Evolutionary conservation across 73 alveolate genomes (phyloP), one percentile per base, ranked within the genome.

Genomic region (Uronychia binucleata): DNA sequence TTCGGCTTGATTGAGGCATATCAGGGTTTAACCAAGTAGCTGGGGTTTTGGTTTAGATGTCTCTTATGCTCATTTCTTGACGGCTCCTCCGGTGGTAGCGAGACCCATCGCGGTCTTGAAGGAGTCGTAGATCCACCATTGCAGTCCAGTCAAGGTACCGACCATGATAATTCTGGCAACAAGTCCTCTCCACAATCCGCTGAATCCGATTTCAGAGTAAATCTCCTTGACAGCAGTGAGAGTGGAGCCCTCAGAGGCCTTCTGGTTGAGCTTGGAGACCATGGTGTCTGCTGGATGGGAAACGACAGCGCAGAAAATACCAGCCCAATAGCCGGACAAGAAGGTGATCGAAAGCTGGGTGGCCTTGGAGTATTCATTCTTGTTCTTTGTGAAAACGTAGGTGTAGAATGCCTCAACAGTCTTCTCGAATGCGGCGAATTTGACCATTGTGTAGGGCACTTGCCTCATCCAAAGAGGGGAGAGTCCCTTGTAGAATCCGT

Each of bases 401-500:
- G 77, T 85, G 90, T 94, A 96, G 88, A 93, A 80, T 77, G 90
- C 82, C 75, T 87, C 89, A 34, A 96, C 99, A 75, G 94, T 90
- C 81, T 92, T 90, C 82, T 96, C 98, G 87, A 96, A 96, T 76
- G 96, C 95, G 35, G 92, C 97, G 90, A 96, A 96, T 92, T 96
- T 96, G 82, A 95, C 97, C 86, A 95, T 95, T 28, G 99, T 96
- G 97, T 94, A 96, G 46, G 99, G 98, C 74, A 96, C 90, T 86
- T 96, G 96, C 80, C 99, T 89, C 78, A 86, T 81, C 98, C 98
- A 96, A 34, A 96, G 98, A 26, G 99, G 99, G 34, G 94, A 78
- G 27, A 96, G 91, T 34, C 98, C 97, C 80, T 95, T 95, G 91
- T 94, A 96, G 88, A 93, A 88, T 32, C 98, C 98, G 79, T 95